These are phyloP conservation scores for Rhexocercosporidium sp. DNA, from an alignment of 2,329 filamentous ascomycete species.

Conservation along the genomic window DNA sequence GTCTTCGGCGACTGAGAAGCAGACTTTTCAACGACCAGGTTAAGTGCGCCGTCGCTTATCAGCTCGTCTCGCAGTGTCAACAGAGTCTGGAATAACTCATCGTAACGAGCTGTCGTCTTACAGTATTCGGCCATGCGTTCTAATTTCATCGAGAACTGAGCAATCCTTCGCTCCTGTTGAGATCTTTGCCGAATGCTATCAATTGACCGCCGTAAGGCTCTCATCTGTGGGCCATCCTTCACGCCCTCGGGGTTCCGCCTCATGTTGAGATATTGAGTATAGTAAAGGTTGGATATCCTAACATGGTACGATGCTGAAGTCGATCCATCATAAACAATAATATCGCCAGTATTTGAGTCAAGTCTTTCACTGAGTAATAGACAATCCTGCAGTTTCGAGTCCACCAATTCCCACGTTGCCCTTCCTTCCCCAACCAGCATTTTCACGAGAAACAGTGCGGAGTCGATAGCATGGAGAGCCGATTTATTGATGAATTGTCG, in stretches of 20 bases:
- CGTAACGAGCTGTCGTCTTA: slow-evolving; percentile 55
- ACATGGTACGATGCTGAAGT: slow-evolving; percentile 56
- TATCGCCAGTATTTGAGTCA: slow-evolving; percentile 38
- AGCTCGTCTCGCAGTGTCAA: slow-evolving; percentile 65
- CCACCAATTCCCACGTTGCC: slow-evolving; percentile 59
- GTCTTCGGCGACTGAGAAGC: slow-evolving; percentile 54
- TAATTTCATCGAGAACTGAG: slow-evolving; percentile 66
- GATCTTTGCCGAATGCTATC: slow-evolving; percentile 63
- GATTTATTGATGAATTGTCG: slow-evolving; percentile 53
- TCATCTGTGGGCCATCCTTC: slow-evolving; percentile 53
- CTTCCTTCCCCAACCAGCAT: slow-evolving; percentile 53
- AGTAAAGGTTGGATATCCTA: slow-evolving; percentile 76
- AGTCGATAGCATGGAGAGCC: slow-evolving; percentile 64
- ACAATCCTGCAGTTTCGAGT: slow-evolving; percentile 63
- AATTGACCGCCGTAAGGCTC: slow-evolving; percentile 66
- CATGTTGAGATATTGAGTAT: slow-evolving; percentile 61
- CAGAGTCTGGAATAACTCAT: slow-evolving; percentile 64
- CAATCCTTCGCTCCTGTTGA: slow-evolving; percentile 60
- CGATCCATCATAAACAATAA: slow-evolving; percentile 33
- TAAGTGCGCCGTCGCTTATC: slow-evolving; percentile 61
- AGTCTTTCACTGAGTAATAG: slow-evolving; percentile 58
- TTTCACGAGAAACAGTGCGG: slow-evolving; percentile 62
- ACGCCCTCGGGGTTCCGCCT: slow-evolving; percentile 50
- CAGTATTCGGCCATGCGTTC: slow-evolving; percentile 69
- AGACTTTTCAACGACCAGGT: slow-evolving; percentile 57